A percentile compares a stretch with the other conserved stretches of the same genome.
Conservation (phyloP, 2,329 filamentous ascomycete genomes). For the Colletotrichum musae region DNA sequence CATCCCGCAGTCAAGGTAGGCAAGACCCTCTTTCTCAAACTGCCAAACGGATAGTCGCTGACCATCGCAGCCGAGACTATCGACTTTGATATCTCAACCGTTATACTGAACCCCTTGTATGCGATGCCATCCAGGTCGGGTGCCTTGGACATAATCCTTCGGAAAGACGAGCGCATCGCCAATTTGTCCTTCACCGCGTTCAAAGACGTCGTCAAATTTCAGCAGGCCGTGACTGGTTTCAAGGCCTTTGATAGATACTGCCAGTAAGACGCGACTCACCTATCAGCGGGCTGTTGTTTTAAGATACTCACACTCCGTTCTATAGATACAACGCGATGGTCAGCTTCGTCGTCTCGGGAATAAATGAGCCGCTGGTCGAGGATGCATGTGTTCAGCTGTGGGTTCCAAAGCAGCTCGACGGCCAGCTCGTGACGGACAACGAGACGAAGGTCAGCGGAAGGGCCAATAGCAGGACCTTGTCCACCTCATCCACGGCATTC, state of each 20-base stretch:
- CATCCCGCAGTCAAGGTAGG: conserved; percentile 37
- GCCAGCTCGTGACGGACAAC: conserved; percentile 46
- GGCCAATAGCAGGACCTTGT: conserved; percentile 1
- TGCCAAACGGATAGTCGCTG: background rate
- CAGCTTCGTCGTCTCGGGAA: conserved; percentile 48
- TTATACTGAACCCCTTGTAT: conserved; percentile 48
- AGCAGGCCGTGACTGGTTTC: conserved; percentile 52
- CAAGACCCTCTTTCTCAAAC: no score
- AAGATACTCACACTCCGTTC: background rate
- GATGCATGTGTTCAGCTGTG: conserved; percentile 51
- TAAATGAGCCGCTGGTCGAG: conserved; percentile 44
- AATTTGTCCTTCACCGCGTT: conserved; percentile 46
- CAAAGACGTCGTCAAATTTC: conserved; percentile 49
- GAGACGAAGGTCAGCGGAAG: conserved; percentile 22
- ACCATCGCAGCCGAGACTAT: conserved; percentile 42
- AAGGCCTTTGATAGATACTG: conserved; percentile 48
- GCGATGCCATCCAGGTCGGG: conserved; percentile 42
- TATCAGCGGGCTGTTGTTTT: background rate
- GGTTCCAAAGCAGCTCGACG: conserved; percentile 48
- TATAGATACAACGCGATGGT: conserved; percentile 44
- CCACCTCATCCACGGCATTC: background rate
- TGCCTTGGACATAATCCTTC: conserved; percentile 48
- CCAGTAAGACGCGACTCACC: conserved; percentile 40
- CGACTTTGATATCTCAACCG: conserved; percentile 50
- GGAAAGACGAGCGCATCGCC: conserved; percentile 50